Percentiles rank a stretch among this genome's conserved stretches.
Evolutionary conservation across 2,329 filamentous ascomycete species (phyloP).

Genomic region (Pyricularia grisea): DNA sequence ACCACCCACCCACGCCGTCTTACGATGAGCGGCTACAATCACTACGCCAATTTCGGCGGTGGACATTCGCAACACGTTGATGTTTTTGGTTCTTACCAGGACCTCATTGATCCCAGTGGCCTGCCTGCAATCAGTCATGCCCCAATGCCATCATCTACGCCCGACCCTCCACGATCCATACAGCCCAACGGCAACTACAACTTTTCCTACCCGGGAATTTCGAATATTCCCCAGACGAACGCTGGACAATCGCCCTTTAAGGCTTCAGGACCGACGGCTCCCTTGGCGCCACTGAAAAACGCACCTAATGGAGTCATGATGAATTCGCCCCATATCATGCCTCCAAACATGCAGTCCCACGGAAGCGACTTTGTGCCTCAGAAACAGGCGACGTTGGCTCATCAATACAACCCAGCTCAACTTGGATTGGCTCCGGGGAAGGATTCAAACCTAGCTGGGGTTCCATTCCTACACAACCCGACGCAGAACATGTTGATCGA

Average conservation of each 20-base stretch:
- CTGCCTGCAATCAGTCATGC: slow-evolving; percentile 44
- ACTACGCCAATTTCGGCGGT: neutral
- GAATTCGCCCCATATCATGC: slow-evolving; percentile 58
- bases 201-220: slow-evolving; percentile 24
- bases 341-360: slow-evolving; percentile 44
- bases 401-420: slow-evolving; percentile 35
- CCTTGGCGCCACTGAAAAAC: slow-evolving; percentile 47
- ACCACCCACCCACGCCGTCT: neutral
- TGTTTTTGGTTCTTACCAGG: neutral
- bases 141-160: slow-evolving; percentile 47
- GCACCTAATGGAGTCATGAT: slow-evolving; percentile 53
- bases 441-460: neutral
- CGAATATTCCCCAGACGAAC: slow-evolving; percentile 31
- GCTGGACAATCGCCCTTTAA: slow-evolving; percentile 59
- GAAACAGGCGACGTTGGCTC: slow-evolving; percentile 49
- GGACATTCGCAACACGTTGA: neutral
- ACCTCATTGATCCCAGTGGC: slow-evolving; percentile 20
- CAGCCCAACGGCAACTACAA: slow-evolving; percentile 51
- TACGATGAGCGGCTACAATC: neutral
- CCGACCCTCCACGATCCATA: slow-evolving; percentile 33
- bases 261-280: slow-evolving; percentile 40
- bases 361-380: slow-evolving; percentile 62
- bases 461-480: neutral
- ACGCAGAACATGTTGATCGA: slow-evolving; percentile 38
- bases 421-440: neutral